These are phyloP conservation scores for Leptographium galeiforme DNA, from an alignment of 2,329 filamentous ascomycete genomes.

Conservation along the genomic window DNA sequence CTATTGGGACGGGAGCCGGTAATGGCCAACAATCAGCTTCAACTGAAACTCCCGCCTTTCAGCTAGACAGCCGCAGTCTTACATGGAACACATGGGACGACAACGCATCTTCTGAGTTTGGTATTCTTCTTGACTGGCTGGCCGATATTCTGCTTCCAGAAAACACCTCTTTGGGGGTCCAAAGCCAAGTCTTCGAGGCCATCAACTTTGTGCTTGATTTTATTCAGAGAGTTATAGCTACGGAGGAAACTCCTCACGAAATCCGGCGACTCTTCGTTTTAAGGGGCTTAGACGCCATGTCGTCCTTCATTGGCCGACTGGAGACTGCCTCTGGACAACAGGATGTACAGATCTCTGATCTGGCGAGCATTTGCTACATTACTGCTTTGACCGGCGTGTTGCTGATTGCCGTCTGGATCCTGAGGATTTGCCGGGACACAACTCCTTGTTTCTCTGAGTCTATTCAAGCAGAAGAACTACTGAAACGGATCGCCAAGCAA, in stretches of 20 bases:
- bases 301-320: constrained; percentile 25
- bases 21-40: constrained; percentile 16
- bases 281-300: constrained; percentile 29
- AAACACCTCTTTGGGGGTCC: neutral
- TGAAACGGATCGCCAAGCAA: constrained; percentile 28
- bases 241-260: constrained; percentile 20
- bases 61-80: constrained; percentile 34
- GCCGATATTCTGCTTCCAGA: constrained; percentile 6
- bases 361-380: constrained; percentile 12
- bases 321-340: constrained; percentile 1
- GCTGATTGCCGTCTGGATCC: constrained; percentile 23
- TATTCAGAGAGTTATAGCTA: constrained; percentile 27
- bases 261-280: constrained; percentile 27
- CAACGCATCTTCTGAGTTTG: constrained; percentile 45
- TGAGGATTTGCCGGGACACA: constrained; percentile 28
- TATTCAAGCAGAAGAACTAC: constrained; percentile 33
- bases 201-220: constrained; percentile 35
- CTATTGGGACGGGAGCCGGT: constrained; percentile 19
- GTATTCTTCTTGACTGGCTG: constrained; percentile 47
- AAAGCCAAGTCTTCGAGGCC: constrained; percentile 16
- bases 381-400: constrained; percentile 21
- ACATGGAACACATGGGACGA: constrained; percentile 45
- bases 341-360: neutral
- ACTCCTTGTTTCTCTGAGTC: constrained; percentile 19
- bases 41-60: constrained; percentile 12